Conservation (phyloP, 2,329 filamentous ascomycete genomes). For the Malbranchea zuffiana region DNA sequence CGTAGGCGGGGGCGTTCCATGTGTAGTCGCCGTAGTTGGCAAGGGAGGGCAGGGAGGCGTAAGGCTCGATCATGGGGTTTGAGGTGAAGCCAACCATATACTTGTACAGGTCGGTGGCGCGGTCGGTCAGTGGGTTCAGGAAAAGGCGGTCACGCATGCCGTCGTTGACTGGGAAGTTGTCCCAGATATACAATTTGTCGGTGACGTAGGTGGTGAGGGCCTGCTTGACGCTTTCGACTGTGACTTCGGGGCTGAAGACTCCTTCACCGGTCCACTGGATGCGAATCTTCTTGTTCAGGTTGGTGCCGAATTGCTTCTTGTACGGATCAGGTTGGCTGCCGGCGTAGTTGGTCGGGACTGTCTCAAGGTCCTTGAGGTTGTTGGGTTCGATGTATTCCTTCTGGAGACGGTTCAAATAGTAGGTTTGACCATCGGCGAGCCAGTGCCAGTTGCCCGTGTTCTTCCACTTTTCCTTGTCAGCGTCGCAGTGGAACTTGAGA, state of each 20-base stretch:
- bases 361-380: constrained; percentile 15
- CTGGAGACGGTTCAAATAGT: constrained; percentile 17
- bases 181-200: constrained; percentile 19
- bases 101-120: constrained; percentile 16
- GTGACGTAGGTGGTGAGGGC: constrained; percentile 17
- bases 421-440: constrained; percentile 17
- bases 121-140: constrained; percentile 19
- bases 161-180: constrained; percentile 21
- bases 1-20: constrained; percentile 17
- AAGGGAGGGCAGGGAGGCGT: constrained; percentile 17
- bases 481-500: constrained; percentile 16
- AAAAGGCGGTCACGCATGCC: constrained; percentile 17
- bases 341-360: constrained; percentile 17
- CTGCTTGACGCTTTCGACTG: constrained; percentile 14
- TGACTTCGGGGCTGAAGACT: constrained; percentile 18
- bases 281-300: constrained; percentile 18
- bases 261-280: constrained; percentile 20
- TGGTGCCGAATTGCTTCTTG: constrained; percentile 17
- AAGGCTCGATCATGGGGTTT: constrained; percentile 17
- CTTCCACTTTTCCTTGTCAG: constrained; percentile 16
- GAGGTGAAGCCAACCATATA: constrained; percentile 18
- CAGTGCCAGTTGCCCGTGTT: constrained; percentile 12
- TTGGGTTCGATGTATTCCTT: constrained; percentile 15
- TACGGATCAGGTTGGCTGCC: constrained; percentile 16
- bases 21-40: constrained; percentile 17